phyloP scores from a whole-genome alignment of 2,329 filamentous ascomycete genomes.

The Penicillium sp. region DNA sequence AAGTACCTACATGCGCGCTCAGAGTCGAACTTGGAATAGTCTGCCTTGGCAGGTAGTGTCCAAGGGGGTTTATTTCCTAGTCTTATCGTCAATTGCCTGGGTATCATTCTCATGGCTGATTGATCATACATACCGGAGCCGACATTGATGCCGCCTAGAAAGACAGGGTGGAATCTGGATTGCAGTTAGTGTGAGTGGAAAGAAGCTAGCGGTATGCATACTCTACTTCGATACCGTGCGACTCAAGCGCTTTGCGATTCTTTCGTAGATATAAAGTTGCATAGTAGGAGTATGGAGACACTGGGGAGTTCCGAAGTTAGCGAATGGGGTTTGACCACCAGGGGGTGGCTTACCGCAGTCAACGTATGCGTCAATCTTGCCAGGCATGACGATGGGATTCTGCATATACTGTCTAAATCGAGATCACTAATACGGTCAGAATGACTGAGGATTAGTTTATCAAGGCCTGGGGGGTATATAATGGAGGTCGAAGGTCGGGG shows the following conservation, averaged over 20 bases:
- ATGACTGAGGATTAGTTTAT: conserved; percentile 2
- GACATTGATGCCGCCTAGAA: conserved; percentile 68
- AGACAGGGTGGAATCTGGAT: conserved; percentile 68
- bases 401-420: background rate
- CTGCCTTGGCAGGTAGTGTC: conserved; percentile 67
- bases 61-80: conserved; percentile 73
- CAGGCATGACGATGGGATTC: conserved; percentile 14
- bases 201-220: conserved; percentile 42
- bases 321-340: background rate
- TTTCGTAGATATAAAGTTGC: conserved; percentile 59
- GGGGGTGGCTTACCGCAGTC: conserved; percentile 22
- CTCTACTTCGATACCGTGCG: conserved; percentile 66
- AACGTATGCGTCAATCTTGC: conserved; percentile 25
- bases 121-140: conserved; percentile 51
- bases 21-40: conserved; percentile 55
- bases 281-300: conserved; percentile 61
- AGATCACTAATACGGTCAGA: background rate
- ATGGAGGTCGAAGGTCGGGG: background rate
- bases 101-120: background rate
- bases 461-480: conserved; percentile 3
- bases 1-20: conserved; percentile 56
- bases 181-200: background rate
- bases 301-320: conserved; percentile 42
- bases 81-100: background rate
- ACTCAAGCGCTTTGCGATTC: conserved; percentile 56